phyloP scores from a whole-genome alignment of 2,329 filamentous ascomycete genomes.

The Moelleriella libera region DNA sequence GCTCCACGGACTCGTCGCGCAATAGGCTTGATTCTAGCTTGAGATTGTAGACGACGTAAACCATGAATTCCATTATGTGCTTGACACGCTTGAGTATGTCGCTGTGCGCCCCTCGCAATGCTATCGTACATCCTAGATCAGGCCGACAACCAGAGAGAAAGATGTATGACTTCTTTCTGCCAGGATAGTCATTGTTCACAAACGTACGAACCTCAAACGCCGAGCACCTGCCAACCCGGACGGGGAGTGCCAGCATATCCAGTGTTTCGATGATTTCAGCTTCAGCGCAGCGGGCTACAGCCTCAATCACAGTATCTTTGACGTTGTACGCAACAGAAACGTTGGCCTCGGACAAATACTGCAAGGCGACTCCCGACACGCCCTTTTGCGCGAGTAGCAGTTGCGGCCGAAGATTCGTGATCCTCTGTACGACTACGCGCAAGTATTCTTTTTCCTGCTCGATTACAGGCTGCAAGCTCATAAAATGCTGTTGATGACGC shows the following conservation, averaged over 20 bases:
- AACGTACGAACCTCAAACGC: constrained; percentile 95
- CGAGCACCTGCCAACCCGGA: constrained; percentile 65
- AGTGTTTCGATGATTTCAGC: constrained; percentile 89
- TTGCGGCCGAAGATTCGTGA: constrained; percentile 71
- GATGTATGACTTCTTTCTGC: constrained; percentile 85
- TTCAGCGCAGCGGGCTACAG: constrained; percentile 82
- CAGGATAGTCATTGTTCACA: constrained; percentile 59
- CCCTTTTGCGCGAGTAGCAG: constrained; percentile 85
- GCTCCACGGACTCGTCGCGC: constrained; percentile 79
- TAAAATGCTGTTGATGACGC: constrained; percentile 75
- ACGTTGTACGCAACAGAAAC: constrained; percentile 95
- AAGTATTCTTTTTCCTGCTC: constrained; percentile 93
- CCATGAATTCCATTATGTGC: constrained; percentile 94
- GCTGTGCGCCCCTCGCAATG: constrained; percentile 67
- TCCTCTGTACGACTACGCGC: constrained; percentile 79
- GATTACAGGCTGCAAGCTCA: constrained; percentile 95
- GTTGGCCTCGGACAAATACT: constrained; percentile 74
- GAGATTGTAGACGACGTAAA: constrained; percentile 95
- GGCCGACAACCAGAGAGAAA: constrained; percentile 84
- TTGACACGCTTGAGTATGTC: constrained; percentile 67
- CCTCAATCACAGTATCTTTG: constrained; percentile 88
- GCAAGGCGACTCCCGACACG: constrained; percentile 79
- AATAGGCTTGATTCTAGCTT: constrained; percentile 91
- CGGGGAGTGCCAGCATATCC: constrained; percentile 67
- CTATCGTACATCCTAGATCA: constrained; percentile 88